Conservation (phyloP, 768 basidiomycete genomes). For the Termitomyces sp. region DNA sequence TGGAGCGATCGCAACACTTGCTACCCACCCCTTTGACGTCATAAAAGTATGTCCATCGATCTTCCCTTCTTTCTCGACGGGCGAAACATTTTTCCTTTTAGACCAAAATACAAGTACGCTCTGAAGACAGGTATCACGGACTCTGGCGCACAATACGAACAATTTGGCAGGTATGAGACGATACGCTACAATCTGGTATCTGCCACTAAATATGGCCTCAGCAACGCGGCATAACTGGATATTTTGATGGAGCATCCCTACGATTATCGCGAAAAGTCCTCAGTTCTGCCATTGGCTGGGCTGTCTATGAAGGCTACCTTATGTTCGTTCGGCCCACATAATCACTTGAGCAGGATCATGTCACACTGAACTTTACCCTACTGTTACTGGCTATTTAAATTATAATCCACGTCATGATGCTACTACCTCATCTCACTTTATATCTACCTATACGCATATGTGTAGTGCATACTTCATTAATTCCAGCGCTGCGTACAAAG, state of each 20-base stretch:
- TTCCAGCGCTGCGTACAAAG: background rate
- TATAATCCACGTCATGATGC: background rate
- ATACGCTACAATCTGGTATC: background rate
- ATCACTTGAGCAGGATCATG: background rate
- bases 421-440: constrained; percentile 1
- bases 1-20: constrained; percentile 77
- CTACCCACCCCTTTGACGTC: constrained; percentile 92
- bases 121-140: constrained; percentile 68
- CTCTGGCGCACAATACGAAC: constrained; percentile 57
- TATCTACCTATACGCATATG: background rate
- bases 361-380: background rate
- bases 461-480: background rate
- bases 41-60: constrained; percentile 59
- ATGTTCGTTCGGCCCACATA: constrained; percentile 42
- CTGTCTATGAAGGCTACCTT: constrained; percentile 77
- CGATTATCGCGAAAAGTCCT: constrained; percentile 82
- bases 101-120: constrained; percentile 93
- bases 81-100: constrained; percentile 17
- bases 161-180: constrained; percentile 58
- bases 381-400: background rate
- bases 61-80: background rate
- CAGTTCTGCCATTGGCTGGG: constrained; percentile 91
- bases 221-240: constrained; percentile 78
- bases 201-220: constrained; percentile 22
- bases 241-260: constrained; percentile 82